Evolutionary conservation across 2,329 filamentous ascomycete species (phyloP).

Genomic region (Alternaria novae-zelandiae): DNA sequence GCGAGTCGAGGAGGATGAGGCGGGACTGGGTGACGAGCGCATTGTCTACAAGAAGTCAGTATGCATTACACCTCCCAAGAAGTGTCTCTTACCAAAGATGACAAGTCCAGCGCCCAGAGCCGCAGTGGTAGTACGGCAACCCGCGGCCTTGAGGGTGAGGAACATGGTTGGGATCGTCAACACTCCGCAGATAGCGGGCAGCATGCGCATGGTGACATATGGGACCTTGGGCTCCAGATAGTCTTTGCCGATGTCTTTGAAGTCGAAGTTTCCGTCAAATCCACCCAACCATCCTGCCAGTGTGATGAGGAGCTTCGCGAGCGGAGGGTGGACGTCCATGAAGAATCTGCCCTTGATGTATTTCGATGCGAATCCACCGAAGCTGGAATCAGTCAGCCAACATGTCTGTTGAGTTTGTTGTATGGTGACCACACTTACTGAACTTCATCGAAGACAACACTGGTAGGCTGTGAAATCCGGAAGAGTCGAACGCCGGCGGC

Average conservation of each 20-base stretch:
- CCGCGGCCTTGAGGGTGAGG: slow-evolving; percentile 87
- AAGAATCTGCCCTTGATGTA: slow-evolving; percentile 99
- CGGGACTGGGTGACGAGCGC: slow-evolving; percentile 93
- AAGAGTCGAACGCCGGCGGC: slow-evolving; percentile 85
- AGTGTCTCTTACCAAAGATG: slow-evolving; percentile 74
- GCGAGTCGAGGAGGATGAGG: slow-evolving; percentile 93
- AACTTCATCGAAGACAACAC: slow-evolving; percentile 98
- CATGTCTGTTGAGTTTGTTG: neutral
- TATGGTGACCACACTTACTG: slow-evolving; percentile 71
- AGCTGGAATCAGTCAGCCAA: slow-evolving; percentile 62
- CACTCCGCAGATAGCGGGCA: slow-evolving; percentile 88
- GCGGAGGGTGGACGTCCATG: slow-evolving; percentile 99
- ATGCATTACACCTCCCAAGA: neutral
- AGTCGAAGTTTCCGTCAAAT: slow-evolving; percentile 95
- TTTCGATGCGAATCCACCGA: slow-evolving; percentile 96
- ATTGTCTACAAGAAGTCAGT: slow-evolving; percentile 70
- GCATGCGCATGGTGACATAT: slow-evolving; percentile 95
- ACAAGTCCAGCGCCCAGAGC: slow-evolving; percentile 83
- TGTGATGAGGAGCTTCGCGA: slow-evolving; percentile 96
- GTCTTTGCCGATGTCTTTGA: slow-evolving; percentile 99
- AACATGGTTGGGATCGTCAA: slow-evolving; percentile 91
- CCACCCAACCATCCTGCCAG: slow-evolving; percentile 93
- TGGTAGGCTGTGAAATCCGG: slow-evolving; percentile 93
- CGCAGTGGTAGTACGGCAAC: slow-evolving; percentile 86
- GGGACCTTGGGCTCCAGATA: slow-evolving; percentile 94